Percentiles rank a stretch among this genome's conserved stretches.
Conservation (phyloP, 345 rosid genomes). For the Gossypioides kirkii region DNA sequence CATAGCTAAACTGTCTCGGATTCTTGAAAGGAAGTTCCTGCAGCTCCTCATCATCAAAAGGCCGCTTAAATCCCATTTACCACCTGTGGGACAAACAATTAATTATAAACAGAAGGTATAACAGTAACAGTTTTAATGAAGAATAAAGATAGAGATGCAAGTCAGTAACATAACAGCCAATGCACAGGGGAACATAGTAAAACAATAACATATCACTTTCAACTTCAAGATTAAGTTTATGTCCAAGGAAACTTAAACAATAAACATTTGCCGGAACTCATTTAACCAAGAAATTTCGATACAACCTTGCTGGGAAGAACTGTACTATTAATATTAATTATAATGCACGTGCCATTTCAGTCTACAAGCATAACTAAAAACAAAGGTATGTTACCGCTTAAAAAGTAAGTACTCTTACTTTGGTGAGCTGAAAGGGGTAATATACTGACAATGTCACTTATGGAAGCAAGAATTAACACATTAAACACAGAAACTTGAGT, state of each 20-base stretch:
- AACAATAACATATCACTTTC: background rate
- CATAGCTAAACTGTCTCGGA: conserved; percentile 32
- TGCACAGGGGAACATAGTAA: background rate
- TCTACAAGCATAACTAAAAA: background rate
- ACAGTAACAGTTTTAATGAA: background rate
- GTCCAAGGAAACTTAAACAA: background rate
- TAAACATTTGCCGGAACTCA: too few species aligned
- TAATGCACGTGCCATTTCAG: background rate
- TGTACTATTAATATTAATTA: background rate
- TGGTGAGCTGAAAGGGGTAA: background rate
- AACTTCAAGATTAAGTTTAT: background rate
- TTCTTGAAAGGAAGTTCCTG: conserved; percentile 40
- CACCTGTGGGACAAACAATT: background rate
- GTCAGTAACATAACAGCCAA: background rate
- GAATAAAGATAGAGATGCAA: background rate
- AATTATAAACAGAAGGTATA: background rate
- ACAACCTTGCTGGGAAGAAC: background rate
- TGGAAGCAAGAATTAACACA: background rate
- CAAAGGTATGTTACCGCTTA: background rate
- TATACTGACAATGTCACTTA: background rate
- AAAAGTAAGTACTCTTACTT: background rate
- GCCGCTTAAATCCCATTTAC: conserved; percentile 28
- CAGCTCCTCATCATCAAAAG: conserved; percentile 34
- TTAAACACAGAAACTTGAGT: background rate
- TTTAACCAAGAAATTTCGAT: background rate